These are phyloP conservation scores for Paraphoma sp. DNA, from an alignment of 2,329 filamentous ascomycete species.

Conservation along the genomic window DNA sequence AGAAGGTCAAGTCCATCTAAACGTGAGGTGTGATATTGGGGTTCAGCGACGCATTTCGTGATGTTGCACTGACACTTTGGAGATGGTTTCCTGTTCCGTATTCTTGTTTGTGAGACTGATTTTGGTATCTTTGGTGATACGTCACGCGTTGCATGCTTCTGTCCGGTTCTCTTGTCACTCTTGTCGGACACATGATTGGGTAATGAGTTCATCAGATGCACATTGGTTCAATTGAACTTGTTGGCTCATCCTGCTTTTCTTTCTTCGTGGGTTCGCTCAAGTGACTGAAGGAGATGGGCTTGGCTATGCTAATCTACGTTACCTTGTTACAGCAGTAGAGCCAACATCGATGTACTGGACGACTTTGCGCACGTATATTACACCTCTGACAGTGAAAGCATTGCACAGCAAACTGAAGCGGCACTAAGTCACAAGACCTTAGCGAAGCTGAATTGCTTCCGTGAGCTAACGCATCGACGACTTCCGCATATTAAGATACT, in stretches of 20 bases:
- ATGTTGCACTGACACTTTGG: neutral
- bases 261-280: too few relatives aligned
- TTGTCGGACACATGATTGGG: neutral
- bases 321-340: too few relatives aligned
- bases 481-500: too few relatives aligned
- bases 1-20: conserved; percentile 1
- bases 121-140: neutral
- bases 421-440: too few relatives aligned
- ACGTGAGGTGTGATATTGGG: neutral
- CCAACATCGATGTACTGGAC: too few relatives aligned
- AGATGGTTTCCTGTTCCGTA: neutral
- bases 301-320: too few relatives aligned
- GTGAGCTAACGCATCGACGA: too few relatives aligned
- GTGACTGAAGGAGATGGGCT: too few relatives aligned
- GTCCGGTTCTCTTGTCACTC: neutral
- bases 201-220: neutral
- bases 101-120: neutral
- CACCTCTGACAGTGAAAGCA: too few relatives aligned
- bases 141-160: neutral
- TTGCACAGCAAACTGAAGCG: too few relatives aligned
- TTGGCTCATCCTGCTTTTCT: neutral
- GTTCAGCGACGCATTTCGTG: neutral
- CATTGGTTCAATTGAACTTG: conserved; percentile 1
- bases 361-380: too few relatives aligned
- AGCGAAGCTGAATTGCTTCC: too few relatives aligned